Percentiles rank a stretch among this genome's conserved stretches.
Conservation (phyloP, 805 yeast species). For the Saccharomycopsis capsularis region DNA sequence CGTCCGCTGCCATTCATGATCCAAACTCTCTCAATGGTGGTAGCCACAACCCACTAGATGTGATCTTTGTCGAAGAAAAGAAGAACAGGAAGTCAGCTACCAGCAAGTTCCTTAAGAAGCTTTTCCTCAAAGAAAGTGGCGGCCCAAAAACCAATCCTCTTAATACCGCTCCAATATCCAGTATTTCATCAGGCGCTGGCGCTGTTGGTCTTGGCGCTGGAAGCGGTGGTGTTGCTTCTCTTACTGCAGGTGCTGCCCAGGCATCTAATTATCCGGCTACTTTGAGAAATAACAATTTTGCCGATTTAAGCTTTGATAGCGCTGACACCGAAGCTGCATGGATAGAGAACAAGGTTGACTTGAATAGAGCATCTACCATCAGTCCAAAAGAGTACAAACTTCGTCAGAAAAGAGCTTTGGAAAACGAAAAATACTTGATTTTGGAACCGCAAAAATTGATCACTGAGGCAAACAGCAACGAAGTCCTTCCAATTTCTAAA, state of each 20-base stretch:
- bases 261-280: slow-evolving; percentile 20
- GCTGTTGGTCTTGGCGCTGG: too few species aligned
- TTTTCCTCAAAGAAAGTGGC: slow-evolving; percentile 16
- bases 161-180: slow-evolving; percentile 3
- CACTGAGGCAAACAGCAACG: slow-evolving; percentile 41
- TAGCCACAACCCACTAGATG: slow-evolving; percentile 17
- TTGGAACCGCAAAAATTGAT: slow-evolving; percentile 53
- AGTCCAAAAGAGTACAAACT: slow-evolving; percentile 60
- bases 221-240: too few species aligned
- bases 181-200: too few species aligned
- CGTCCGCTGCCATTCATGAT: not conserved
- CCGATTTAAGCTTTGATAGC: slow-evolving; percentile 30
- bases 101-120: slow-evolving; percentile 18
- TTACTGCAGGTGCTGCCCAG: too few species aligned
- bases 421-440: slow-evolving; percentile 53
- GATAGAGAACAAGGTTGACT: slow-evolving; percentile 50
- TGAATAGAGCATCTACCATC: slow-evolving; percentile 67
- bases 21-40: not conserved
- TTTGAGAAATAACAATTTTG: slow-evolving; percentile 21
- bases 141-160: slow-evolving; percentile 11
- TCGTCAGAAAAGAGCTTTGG: slow-evolving; percentile 58
- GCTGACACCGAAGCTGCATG: slow-evolving; percentile 38
- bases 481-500: slow-evolving; percentile 28
- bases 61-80: slow-evolving; percentile 19
- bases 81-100: slow-evolving; percentile 13